Evolutionary conservation across 208 protist species (phyloP).

Genomic region (Entamoeba moshkovskii): DNA sequence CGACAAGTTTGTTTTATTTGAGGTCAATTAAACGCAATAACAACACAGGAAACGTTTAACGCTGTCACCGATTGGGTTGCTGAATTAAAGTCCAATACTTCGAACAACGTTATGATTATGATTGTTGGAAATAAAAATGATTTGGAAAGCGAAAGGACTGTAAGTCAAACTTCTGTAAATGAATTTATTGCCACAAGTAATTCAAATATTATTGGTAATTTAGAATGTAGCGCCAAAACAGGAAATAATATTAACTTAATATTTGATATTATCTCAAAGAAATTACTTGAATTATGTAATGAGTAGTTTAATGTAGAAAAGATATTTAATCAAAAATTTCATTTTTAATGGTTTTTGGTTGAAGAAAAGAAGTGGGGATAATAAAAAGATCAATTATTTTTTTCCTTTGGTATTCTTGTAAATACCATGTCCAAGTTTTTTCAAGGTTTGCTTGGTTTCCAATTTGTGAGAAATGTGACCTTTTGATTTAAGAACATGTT

Average conservation of each 20-base stretch:
- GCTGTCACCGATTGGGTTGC: neutral
- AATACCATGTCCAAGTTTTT: neutral
- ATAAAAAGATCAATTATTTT: too few relatives aligned
- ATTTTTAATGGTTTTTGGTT: too few relatives aligned
- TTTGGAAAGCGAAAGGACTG: neutral
- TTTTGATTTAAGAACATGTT: neutral
- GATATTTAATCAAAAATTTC: too few relatives aligned
- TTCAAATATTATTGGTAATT: neutral
- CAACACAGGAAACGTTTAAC: neutral
- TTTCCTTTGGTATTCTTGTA: too few relatives aligned
- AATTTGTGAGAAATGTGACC: neutral
- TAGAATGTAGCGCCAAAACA: neutral
- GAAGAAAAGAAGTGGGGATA: too few relatives aligned
- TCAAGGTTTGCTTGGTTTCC: neutral
- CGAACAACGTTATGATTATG: neutral
- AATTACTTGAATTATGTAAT: neutral
- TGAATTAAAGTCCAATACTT: neutral
- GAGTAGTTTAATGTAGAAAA: too few relatives aligned
- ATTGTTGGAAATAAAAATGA: conserved; percentile 16
- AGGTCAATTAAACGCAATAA: neutral
- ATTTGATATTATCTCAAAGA: neutral
- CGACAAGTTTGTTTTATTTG: neutral
- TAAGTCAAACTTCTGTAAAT: neutral
- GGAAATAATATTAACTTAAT: neutral
- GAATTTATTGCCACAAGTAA: neutral